These are phyloP conservation scores for Salix udensis DNA, from an alignment of 345 rosid genomes.

Conservation along the genomic window DNA sequence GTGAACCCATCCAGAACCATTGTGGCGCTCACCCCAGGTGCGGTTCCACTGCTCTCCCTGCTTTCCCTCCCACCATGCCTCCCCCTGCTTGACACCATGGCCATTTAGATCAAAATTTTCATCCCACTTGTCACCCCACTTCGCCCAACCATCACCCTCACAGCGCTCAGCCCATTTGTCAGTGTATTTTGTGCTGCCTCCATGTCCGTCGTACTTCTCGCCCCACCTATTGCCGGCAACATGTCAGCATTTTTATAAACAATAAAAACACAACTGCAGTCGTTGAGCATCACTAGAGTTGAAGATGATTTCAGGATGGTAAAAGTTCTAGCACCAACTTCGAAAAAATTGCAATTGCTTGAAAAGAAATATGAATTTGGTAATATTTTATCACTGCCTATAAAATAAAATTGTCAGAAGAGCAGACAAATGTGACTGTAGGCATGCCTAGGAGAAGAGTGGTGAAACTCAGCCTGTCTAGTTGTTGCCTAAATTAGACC, in stretches of 20 bases:
- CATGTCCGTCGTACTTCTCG: constrained; percentile 81
- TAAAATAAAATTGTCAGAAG: too few relatives aligned
- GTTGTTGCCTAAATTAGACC: too few relatives aligned
- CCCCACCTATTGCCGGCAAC: constrained; percentile 64
- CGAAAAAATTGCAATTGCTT: too few relatives aligned
- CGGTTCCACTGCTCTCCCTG: constrained; percentile 84
- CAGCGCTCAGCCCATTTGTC: constrained; percentile 95
- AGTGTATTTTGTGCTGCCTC: constrained; percentile 82
- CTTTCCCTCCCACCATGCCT: constrained; percentile 93
- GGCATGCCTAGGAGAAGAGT: too few relatives aligned
- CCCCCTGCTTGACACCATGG: constrained; percentile 96
- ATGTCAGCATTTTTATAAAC: not conserved
- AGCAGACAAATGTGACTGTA: too few relatives aligned
- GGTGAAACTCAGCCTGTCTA: too few relatives aligned
- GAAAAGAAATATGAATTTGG: too few relatives aligned
- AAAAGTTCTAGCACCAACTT: too few relatives aligned
- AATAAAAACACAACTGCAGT: not conserved
- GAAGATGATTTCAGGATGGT: too few relatives aligned
- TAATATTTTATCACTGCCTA: too few relatives aligned
- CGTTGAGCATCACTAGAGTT: not conserved
- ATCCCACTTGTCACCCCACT: constrained; percentile 99
- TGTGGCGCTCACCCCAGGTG: constrained; percentile 89
- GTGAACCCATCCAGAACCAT: constrained; percentile 92
- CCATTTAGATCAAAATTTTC: constrained; percentile 66
- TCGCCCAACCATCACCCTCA: constrained; percentile 80